Evolutionary conservation across 2,329 filamentous ascomycete species (phyloP).

Genomic region (Exophiala sideris): DNA sequence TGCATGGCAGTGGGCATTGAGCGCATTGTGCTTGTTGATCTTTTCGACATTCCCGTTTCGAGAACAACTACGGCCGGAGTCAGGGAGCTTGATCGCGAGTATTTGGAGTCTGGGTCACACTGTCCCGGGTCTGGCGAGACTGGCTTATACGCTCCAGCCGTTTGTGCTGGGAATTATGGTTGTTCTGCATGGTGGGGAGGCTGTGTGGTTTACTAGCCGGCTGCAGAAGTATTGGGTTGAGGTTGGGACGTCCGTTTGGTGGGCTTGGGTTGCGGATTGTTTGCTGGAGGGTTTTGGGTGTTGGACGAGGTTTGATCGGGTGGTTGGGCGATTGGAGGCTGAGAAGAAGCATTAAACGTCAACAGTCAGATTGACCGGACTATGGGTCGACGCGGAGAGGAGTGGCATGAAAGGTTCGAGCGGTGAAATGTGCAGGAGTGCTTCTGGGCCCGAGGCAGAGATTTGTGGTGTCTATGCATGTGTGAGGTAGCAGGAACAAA

Average conservation of each 20-base stretch:
- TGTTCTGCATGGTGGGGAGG: slow-evolving; percentile 64
- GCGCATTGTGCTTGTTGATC: slow-evolving; percentile 38
- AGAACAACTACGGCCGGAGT: slow-evolving; percentile 53
- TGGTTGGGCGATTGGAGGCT: slow-evolving; percentile 5
- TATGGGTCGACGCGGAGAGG: too few species aligned
- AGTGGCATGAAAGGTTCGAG: too few species aligned
- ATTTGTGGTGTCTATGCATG: too few species aligned
- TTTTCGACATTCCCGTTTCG: slow-evolving; percentile 55
- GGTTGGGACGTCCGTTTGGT: slow-evolving; percentile 48
- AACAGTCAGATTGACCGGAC: too few species aligned
- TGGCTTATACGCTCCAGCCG: slow-evolving; percentile 59
- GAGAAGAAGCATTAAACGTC: slow-evolving; percentile 6
- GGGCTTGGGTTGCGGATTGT: slow-evolving; percentile 51
- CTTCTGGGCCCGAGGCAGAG: too few species aligned
- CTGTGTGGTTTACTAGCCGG: slow-evolving; percentile 45
- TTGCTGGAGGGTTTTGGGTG: slow-evolving; percentile 50
- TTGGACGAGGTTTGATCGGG: slow-evolving; percentile 8
- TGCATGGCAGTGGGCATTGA: slow-evolving; percentile 14
- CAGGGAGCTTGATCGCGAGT: slow-evolving; percentile 43
- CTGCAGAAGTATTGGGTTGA: slow-evolving; percentile 53
- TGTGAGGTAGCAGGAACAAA: too few species aligned
- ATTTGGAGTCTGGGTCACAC: slow-evolving; percentile 40
- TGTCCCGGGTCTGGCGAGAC: slow-evolving; percentile 57
- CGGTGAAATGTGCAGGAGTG: too few species aligned
- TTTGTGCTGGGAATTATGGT: slow-evolving; percentile 59